phyloP scores from a whole-genome alignment of 352 stramenopile species.

The Elongisporangium undulatum region DNA sequence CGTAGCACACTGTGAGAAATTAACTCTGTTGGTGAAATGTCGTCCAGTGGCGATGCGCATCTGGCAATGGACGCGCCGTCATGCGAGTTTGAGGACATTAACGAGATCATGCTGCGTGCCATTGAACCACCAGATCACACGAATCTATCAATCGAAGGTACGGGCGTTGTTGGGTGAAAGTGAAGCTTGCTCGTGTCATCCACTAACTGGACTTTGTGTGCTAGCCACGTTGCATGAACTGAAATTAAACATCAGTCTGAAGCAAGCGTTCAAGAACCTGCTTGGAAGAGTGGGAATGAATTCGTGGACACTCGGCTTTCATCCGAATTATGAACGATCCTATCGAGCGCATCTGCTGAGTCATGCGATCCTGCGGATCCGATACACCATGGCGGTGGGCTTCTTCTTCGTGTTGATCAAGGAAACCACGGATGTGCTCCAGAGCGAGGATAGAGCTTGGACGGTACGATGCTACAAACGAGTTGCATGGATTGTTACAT shows the following conservation, averaged over 20 bases:
- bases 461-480: background rate
- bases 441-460: background rate
- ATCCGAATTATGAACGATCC: slow-evolving; percentile 16
- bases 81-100: slow-evolving; percentile 5
- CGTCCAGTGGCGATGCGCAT: background rate
- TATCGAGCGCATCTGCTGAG: slow-evolving; percentile 25
- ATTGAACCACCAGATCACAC: slow-evolving; percentile 31
- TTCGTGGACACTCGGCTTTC: slow-evolving; percentile 32
- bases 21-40: background rate
- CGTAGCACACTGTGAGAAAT: background rate
- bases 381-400: slow-evolving; percentile 25
- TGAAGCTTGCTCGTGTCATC: no score
- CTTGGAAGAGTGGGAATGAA: slow-evolving; percentile 30
- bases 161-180: background rate
- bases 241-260: slow-evolving; percentile 20
- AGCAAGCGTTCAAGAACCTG: slow-evolving; percentile 30
- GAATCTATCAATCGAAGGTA: slow-evolving; percentile 5
- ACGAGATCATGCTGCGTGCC: slow-evolving; percentile 19
- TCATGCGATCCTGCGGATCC: slow-evolving; percentile 25
- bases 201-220: no score
- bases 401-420: slow-evolving; percentile 28
- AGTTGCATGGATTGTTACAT: background rate
- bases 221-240: slow-evolving; percentile 23
- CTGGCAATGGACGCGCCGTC: background rate
- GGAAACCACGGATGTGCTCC: slow-evolving; percentile 12